Evolutionary conservation across 768 basidiomycete species (phyloP).

Genomic region (Boletus sensibilis): DNA sequence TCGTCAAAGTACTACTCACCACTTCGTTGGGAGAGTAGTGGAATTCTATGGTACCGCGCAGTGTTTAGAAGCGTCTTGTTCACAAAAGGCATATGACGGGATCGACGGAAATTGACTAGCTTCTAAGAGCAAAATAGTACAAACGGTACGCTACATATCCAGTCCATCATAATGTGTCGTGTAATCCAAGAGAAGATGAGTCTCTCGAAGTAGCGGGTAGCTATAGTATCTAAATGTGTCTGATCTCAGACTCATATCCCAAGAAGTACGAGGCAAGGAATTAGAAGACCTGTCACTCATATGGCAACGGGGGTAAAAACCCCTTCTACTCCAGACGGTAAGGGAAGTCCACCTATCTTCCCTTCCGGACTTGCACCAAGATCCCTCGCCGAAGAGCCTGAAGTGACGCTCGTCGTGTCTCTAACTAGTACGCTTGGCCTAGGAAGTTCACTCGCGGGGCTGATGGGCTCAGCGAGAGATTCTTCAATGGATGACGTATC

Average conservation of each 20-base stretch:
- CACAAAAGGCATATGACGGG: neutral
- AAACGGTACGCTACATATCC: slow-evolving; percentile 24
- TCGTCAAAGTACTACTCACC: slow-evolving; percentile 3
- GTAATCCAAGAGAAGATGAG: slow-evolving; percentile 2
- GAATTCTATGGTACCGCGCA: neutral
- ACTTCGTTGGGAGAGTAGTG: neutral
- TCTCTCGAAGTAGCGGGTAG: slow-evolving; percentile 7
- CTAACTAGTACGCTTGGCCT: slow-evolving; percentile 30
- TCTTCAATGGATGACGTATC: slow-evolving; percentile 39
- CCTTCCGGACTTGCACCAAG: slow-evolving; percentile 29
- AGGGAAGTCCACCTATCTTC: slow-evolving; percentile 21
- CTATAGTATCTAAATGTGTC: slow-evolving; percentile 16
- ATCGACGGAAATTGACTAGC: slow-evolving; percentile 21
- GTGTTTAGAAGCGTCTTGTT: neutral
- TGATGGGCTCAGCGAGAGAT: slow-evolving; percentile 34
- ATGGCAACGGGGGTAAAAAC: slow-evolving; percentile 29
- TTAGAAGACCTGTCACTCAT: slow-evolving; percentile 25
- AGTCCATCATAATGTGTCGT: slow-evolving; percentile 10
- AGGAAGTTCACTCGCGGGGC: slow-evolving; percentile 31
- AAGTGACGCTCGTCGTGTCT: slow-evolving; percentile 30
- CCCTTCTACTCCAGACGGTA: slow-evolving; percentile 13
- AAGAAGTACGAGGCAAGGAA: slow-evolving; percentile 10
- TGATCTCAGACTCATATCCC: slow-evolving; percentile 8
- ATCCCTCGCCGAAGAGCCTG: slow-evolving; percentile 27
- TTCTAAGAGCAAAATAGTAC: slow-evolving; percentile 29